These are phyloP conservation scores for Oxytropis ochrocephala DNA, from an alignment of 306 rosid species.

Conservation along the genomic window DNA sequence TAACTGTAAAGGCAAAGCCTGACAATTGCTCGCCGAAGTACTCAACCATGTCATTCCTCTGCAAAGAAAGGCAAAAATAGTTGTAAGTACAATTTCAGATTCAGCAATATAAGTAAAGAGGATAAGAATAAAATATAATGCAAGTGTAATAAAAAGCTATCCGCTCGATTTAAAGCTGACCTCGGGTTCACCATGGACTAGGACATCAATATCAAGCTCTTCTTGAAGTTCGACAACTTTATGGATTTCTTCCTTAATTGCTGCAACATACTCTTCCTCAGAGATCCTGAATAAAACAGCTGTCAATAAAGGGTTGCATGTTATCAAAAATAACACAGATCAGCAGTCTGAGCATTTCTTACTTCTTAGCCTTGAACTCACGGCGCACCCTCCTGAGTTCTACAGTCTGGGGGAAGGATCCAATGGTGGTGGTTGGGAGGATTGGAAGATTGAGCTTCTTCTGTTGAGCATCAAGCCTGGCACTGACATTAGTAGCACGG, in stretches of 20 bases:
- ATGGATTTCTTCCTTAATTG: constrained; percentile 68
- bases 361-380: constrained; percentile 89
- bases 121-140: not conserved
- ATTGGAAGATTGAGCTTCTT: constrained; percentile 93
- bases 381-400: constrained; percentile 90
- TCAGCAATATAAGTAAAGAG: not conserved
- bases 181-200: constrained; percentile 96
- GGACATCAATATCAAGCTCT: constrained; percentile 88
- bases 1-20: constrained; percentile 80
- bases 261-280: constrained; percentile 68
- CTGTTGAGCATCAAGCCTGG: constrained; percentile 89
- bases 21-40: constrained; percentile 92
- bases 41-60: constrained; percentile 97
- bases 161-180: constrained; percentile 31
- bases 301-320: not conserved
- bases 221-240: constrained; percentile 82
- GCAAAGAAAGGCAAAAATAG: constrained; percentile 32
- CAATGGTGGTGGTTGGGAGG: constrained; percentile 94
- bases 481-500: constrained; percentile 71
- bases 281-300: constrained; percentile 50
- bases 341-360: constrained; percentile 24
- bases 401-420: constrained; percentile 89
- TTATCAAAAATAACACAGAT: constrained; percentile 3
- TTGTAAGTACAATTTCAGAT: not conserved
- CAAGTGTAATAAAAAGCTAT: not conserved